A percentile compares a stretch with the other conserved stretches of the same genome.
Conservation (phyloP, 176 grass and related monocot species). For the Oryza meridionalis region DNA sequence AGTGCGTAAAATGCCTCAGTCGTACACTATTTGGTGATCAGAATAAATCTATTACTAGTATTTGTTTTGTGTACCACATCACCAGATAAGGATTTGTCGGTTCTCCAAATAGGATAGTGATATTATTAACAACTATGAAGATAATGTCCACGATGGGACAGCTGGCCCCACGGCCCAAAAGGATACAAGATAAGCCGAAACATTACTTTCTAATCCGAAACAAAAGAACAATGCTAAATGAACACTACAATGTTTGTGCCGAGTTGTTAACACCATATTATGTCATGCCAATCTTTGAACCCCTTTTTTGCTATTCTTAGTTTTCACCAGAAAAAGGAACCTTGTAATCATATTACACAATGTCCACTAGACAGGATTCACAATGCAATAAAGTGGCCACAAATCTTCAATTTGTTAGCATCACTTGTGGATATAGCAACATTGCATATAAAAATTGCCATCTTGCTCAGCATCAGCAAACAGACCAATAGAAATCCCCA, state of each 20-base stretch:
- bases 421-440: slow-evolving; percentile 7
- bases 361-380: background rate
- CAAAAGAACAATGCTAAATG: background rate
- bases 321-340: background rate
- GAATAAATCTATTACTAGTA: background rate
- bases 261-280: background rate
- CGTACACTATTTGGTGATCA: background rate
- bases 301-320: background rate
- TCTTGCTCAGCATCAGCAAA: slow-evolving; percentile 25
- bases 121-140: background rate
- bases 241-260: background rate
- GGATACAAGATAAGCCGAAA: background rate
- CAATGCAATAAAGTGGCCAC: background rate
- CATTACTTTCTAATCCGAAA: background rate
- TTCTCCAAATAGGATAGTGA: slow-evolving; percentile 2
- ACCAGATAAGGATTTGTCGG: slow-evolving; percentile 15
- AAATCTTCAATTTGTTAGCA: background rate
- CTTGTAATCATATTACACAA: background rate
- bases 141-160: slow-evolving; percentile 25
- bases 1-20: background rate
- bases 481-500: background rate
- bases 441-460: background rate
- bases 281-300: background rate
- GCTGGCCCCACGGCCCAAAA: background rate
- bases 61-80: slow-evolving; percentile 2